Conservation (phyloP, 169 alveolate species). For the Eimeria brunetti region DNA sequence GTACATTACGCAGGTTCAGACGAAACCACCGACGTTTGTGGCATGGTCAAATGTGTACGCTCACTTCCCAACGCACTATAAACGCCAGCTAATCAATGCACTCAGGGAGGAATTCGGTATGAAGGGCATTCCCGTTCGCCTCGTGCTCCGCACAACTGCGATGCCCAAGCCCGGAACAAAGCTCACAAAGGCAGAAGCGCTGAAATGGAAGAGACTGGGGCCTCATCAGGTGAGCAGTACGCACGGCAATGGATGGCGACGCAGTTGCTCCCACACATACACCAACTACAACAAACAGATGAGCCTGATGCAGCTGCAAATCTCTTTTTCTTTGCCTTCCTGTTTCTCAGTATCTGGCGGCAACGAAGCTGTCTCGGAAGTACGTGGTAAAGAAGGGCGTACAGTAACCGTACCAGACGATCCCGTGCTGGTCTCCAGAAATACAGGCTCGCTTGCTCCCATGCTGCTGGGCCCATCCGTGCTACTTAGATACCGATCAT, state of each 20-base stretch:
- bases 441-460: not conserved
- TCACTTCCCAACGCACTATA: slow-evolving; percentile 87
- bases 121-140: slow-evolving; percentile 83
- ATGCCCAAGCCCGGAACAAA: slow-evolving; percentile 83
- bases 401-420: not conserved
- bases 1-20: slow-evolving; percentile 83
- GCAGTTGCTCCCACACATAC: not conserved
- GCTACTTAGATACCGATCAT: not conserved
- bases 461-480: not conserved
- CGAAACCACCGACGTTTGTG: slow-evolving; percentile 89
- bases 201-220: slow-evolving; percentile 86
- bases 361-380: slow-evolving; percentile 64
- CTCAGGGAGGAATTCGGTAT: slow-evolving; percentile 85
- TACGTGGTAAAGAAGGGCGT: slow-evolving; percentile 54
- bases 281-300: not conserved
- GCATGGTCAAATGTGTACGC: slow-evolving; percentile 88
- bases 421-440: not conserved
- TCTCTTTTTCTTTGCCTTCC: not conserved
- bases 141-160: slow-evolving; percentile 86
- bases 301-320: not conserved
- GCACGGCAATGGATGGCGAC: not conserved
- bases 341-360: slow-evolving; percentile 52
- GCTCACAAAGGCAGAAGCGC: slow-evolving; percentile 78
- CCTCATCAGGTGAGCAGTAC: slow-evolving; percentile 82
- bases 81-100: slow-evolving; percentile 85